Conservation (phyloP, 2,329 filamentous ascomycete genomes). For the Drechslerella stenobrocha region DNA sequence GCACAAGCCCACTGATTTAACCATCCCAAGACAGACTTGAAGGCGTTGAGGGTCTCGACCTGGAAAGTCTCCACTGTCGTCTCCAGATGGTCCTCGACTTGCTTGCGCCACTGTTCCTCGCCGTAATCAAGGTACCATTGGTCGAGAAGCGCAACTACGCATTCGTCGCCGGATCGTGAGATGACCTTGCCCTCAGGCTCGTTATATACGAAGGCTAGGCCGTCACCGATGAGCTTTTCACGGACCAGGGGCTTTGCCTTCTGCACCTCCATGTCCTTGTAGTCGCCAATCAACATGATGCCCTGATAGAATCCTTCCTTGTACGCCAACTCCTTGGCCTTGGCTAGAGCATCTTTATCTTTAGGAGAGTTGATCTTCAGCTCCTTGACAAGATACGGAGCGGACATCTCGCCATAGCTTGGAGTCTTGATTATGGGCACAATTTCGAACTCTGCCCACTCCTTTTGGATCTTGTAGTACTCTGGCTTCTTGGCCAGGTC, state of each 20-base stretch:
- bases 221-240: slow-evolving; percentile 72
- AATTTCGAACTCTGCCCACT: slow-evolving; percentile 92
- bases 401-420: slow-evolving; percentile 80
- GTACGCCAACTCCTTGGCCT: slow-evolving; percentile 95
- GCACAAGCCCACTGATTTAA: slow-evolving; percentile 94
- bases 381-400: slow-evolving; percentile 80
- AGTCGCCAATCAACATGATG: slow-evolving; percentile 82
- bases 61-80: slow-evolving; percentile 77
- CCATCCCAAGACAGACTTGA: slow-evolving; percentile 86
- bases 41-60: slow-evolving; percentile 74
- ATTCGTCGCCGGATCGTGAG: slow-evolving; percentile 86
- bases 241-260: slow-evolving; percentile 83
- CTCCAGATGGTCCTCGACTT: slow-evolving; percentile 72
- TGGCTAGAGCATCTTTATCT: slow-evolving; percentile 82
- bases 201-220: slow-evolving; percentile 84
- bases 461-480: slow-evolving; percentile 93
- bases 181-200: slow-evolving; percentile 90
- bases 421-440: slow-evolving; percentile 87
- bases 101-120: slow-evolving; percentile 80
- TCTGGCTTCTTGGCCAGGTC: slow-evolving; percentile 94
- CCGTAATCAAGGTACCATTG: slow-evolving; percentile 99
- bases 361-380: slow-evolving; percentile 97
- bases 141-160: slow-evolving; percentile 87
- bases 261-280: slow-evolving; percentile 82
- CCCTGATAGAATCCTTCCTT: slow-evolving; percentile 98